A percentile compares a stretch with the other conserved stretches of the same genome.
Evolutionary conservation across 2,329 filamentous ascomycete genomes (phyloP).

Genomic region (Shiraia sp.): DNA sequence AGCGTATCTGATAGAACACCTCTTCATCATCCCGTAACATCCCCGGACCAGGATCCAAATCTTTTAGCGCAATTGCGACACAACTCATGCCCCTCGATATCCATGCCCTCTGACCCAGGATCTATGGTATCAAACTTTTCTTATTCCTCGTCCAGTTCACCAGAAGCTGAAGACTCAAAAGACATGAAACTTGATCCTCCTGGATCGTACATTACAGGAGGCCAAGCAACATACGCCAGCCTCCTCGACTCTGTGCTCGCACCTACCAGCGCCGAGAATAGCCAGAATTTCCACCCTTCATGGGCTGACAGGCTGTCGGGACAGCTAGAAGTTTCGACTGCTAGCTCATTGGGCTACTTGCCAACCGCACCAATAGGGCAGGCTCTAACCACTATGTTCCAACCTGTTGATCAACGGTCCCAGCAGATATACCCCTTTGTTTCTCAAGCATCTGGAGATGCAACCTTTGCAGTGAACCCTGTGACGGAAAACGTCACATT

Average conservation of each 20-base stretch:
- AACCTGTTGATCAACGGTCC: no score
- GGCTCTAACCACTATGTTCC: no score
- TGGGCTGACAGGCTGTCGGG: background rate
- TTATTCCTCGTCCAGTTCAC: conserved; percentile 12
- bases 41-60: conserved; percentile 3
- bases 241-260: background rate
- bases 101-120: conserved; percentile 4
- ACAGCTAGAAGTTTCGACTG: no score
- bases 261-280: background rate
- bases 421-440: background rate
- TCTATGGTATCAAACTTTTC: conserved; percentile 11
- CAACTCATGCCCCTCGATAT: conserved; percentile 25
- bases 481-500: conserved; percentile 1
- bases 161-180: conserved; percentile 1
- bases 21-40: conserved; percentile 1
- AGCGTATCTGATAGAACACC: background rate
- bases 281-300: background rate
- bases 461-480: background rate
- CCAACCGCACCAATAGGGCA: no score
- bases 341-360: no score
- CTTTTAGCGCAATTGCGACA: conserved; percentile 12
- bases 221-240: conserved; percentile 8
- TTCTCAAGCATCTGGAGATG: conserved; percentile 1
- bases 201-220: background rate
- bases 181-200: conserved; percentile 1